Percentiles rank a stretch among this genome's conserved stretches.
Evolutionary conservation across 441 rosid genomes (phyloP).

Genomic region (Pelargonium myrrhifolium): DNA sequence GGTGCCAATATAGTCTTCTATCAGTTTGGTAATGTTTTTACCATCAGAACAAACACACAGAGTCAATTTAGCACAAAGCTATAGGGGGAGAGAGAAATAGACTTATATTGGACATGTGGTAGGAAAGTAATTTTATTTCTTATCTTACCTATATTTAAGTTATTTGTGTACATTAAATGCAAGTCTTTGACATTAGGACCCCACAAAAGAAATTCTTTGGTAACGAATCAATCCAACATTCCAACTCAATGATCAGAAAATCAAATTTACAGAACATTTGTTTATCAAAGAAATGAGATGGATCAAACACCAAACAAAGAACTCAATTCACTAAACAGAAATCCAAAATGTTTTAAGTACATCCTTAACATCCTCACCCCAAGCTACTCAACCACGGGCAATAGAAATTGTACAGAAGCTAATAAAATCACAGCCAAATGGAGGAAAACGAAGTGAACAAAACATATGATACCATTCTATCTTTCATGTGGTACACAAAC

Average conservation of each 20-base stretch:
- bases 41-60: background rate
- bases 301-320: background rate
- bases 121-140: background rate
- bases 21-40: background rate
- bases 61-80: background rate
- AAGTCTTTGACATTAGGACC: background rate
- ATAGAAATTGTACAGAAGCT: background rate
- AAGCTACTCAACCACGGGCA: background rate
- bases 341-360: background rate
- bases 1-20: background rate
- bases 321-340: background rate
- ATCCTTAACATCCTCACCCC: background rate
- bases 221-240: background rate
- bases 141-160: background rate
- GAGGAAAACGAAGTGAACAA: background rate
- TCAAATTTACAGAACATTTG: background rate
- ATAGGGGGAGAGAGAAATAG: background rate
- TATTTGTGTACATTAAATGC: background rate
- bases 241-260: background rate
- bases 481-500: constrained; percentile 90
- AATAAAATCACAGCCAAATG: background rate
- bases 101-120: background rate
- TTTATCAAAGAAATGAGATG: background rate
- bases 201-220: background rate
- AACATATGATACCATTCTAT: constrained; percentile 50